Evolutionary conservation across 495 filamentous ascomycete species (phyloP), one percentile per base, ranked within the genome.

Genomic region (Parathielavia hyrcaniae): DNA sequence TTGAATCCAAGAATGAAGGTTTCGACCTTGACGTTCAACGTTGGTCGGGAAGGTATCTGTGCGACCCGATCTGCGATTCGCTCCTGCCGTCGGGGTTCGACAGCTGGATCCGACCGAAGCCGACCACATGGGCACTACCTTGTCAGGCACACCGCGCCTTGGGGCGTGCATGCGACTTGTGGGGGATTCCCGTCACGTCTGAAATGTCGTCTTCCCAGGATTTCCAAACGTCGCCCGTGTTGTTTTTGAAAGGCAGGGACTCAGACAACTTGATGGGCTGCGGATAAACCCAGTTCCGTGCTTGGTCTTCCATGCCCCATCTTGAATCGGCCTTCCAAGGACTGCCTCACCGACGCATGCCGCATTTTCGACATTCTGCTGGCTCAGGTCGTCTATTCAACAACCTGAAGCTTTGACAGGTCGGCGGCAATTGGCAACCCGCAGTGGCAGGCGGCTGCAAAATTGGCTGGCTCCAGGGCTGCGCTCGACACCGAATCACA

Each of bases 71-170:
- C 12, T 20, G n/a, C 22, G 54, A n/a, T 17, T 39, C 41, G 54
- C 16, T 57, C 54, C 54, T 57, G 54, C 54, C 38, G 45, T 16
- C 34, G 3, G n/a, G 12, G n/a, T 47, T 17, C 41, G 40, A 45
- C n/a, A 19, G 40, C 52, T 39, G 52, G 41, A 30, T 16, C 53
- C 53, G 53, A 38, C 46, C 48, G 11, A 23, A 30, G 38, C 50
- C 50, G 30, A 39, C 26, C 2, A 30, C 26, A 30, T 30, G 6
- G 3, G 26, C 26, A 30, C 26, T 2, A 30, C 6, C 26, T 30
- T 23, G 16, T 43, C 54, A 57, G 54, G 54, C 45, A 57, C 54
- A 57, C 54, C 20, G 54, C 38, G 54, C 54, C 54, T 22, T 35
- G 8, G n/a, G 14, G 3, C 17, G 14, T 47, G 53, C 53, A 20